phyloP scores from a whole-genome alignment of 352 stramenopile genomes.

The Globisporangium okanoganense region DNA sequence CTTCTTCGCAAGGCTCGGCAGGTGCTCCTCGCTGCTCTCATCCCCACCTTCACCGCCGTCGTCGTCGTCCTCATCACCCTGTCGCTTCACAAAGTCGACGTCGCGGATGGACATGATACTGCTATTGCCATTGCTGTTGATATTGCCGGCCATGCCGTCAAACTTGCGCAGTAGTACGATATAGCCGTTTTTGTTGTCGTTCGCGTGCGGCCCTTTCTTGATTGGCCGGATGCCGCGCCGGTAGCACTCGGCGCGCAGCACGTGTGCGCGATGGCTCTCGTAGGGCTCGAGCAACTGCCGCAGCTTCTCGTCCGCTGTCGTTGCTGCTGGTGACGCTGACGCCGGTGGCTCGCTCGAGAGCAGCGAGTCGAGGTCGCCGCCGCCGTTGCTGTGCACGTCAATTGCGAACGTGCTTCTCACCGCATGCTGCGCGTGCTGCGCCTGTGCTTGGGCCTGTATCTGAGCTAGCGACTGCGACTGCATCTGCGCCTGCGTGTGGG shows the following conservation, averaged over 20 bases:
- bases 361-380: conserved; percentile 67
- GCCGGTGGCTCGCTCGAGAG: conserved; percentile 31
- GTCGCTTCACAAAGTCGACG: conserved; percentile 14
- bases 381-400: conserved; percentile 45
- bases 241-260: conserved; percentile 78
- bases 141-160: conserved; percentile 28
- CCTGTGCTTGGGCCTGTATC: not conserved
- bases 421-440: not conserved
- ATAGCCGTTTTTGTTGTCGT: conserved; percentile 85
- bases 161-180: conserved; percentile 63
- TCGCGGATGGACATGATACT: conserved; percentile 10
- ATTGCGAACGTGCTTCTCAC: conserved; percentile 19
- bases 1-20: conserved; percentile 36
- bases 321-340: too few relatives aligned
- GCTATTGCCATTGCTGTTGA: conserved; percentile 6
- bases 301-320: conserved; percentile 25
- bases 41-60: conserved; percentile 14
- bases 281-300: conserved; percentile 63
- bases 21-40: conserved; percentile 20
- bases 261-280: conserved; percentile 69
- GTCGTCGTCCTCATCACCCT: conserved; percentile 22
- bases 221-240: conserved; percentile 66
- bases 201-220: conserved; percentile 80
- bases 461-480: not conserved
- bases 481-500: not conserved